phyloP scores from a whole-genome alignment of 2,329 filamentous ascomycete genomes.

The Aspergillus tanneri region DNA sequence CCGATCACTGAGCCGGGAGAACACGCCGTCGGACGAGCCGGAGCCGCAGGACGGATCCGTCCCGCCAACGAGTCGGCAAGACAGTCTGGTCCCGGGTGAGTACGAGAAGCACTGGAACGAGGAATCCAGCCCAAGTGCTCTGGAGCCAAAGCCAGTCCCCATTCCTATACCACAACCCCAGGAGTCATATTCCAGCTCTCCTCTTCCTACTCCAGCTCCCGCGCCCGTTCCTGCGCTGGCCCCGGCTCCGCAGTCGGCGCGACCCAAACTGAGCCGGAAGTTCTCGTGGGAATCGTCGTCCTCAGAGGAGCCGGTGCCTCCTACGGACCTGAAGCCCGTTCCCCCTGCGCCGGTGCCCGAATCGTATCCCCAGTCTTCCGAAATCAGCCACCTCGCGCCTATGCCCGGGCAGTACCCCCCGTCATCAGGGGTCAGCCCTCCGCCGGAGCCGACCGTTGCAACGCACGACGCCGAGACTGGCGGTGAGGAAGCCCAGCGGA shows the following conservation, averaged over 20 bases:
- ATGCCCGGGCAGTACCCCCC: slow-evolving; percentile 25
- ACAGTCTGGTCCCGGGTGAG: slow-evolving; percentile 37
- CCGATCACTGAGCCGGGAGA: slow-evolving; percentile 45
- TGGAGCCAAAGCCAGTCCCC: slow-evolving; percentile 16
- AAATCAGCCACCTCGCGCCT: slow-evolving; percentile 6
- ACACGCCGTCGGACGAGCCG: slow-evolving; percentile 30
- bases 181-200: slow-evolving; percentile 17
- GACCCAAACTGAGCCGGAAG: slow-evolving; percentile 36
- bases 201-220: slow-evolving; percentile 6
- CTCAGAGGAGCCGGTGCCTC: slow-evolving; percentile 19
- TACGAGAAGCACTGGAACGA: slow-evolving; percentile 42
- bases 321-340: slow-evolving; percentile 15
- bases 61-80: slow-evolving; percentile 24
- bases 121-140: slow-evolving; percentile 18
- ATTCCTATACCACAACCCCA: slow-evolving; percentile 12
- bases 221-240: neutral
- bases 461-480: slow-evolving; percentile 9
- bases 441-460: neutral
- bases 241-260: neutral
- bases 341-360: slow-evolving; percentile 17
- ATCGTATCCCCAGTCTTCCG: slow-evolving; percentile 20
- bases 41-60: slow-evolving; percentile 20
- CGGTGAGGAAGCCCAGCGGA: slow-evolving; percentile 6
- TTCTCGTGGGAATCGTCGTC: slow-evolving; percentile 47
- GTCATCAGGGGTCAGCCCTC: slow-evolving; percentile 2